A percentile compares a stretch with the other conserved stretches of the same genome.
phyloP scores from a whole-genome alignment of 176 grass and related monocot species.

The Tillandsia leiboldiana region DNA sequence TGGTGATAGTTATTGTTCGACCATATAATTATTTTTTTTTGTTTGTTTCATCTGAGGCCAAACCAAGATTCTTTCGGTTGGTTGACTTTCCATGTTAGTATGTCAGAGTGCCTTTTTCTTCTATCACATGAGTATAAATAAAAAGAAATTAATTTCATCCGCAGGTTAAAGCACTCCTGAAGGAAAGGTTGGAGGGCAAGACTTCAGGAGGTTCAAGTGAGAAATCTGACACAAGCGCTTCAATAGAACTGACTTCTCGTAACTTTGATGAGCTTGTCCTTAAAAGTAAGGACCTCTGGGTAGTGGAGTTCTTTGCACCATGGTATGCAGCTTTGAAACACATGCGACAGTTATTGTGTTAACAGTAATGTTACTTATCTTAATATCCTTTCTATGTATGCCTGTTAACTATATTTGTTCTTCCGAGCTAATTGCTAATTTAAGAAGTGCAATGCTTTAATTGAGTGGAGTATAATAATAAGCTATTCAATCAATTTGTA shows the following conservation, averaged over 20 bases:
- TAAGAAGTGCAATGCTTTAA: too few species aligned
- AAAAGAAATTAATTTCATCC: slow-evolving; percentile 3
- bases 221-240: slow-evolving; percentile 74
- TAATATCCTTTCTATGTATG: too few species aligned
- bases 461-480: too few species aligned
- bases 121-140: slow-evolving; percentile 1
- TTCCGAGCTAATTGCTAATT: too few species aligned
- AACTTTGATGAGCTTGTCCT: slow-evolving; percentile 88
- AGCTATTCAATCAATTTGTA: too few species aligned
- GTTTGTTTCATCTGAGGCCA: background rate
- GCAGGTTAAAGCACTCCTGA: slow-evolving; percentile 87
- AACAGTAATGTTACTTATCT: background rate
- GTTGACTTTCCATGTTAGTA: background rate
- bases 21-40: background rate
- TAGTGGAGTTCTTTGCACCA: slow-evolving; percentile 97
- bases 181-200: slow-evolving; percentile 70
- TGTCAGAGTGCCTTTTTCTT: background rate
- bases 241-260: slow-evolving; percentile 59
- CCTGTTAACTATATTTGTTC: too few species aligned
- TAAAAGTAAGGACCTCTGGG: slow-evolving; percentile 95
- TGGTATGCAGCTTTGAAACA: slow-evolving; percentile 50
- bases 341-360: background rate
- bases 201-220: slow-evolving; percentile 57
- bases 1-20: too few species aligned
- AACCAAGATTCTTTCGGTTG: background rate